Base-by-base conservation (phyloP, 169 alveolate species). In the Plasmodium knowlesi region DNA sequence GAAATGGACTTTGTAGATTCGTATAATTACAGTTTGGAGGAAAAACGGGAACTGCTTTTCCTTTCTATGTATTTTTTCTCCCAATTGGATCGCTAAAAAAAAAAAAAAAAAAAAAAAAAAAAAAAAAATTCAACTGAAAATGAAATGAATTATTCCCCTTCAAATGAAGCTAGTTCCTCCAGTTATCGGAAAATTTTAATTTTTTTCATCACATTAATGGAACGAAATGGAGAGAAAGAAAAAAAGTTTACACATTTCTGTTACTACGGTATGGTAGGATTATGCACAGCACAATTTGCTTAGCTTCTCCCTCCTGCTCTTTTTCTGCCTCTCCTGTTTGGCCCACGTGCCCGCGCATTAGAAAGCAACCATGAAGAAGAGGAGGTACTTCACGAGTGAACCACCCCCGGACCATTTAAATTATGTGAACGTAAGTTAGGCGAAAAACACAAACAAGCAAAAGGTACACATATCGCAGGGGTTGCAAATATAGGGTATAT, bases 361-460 rank as follows among this genome's bases (percentile, higher is more conserved):
- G 78, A 12, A 81, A 16, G 54, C 43, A 81, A 46, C 30, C 34
- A 43, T 81, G 70, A 54, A 34, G 67, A 54, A 54, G 79, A 85
- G 79, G 5, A 85, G 41, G 9, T 50, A 74, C 80, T 85, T 85
- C 84, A 61, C 57, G 16, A 74, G 43, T 43, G 93, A 85, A 76
- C 85, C 93, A 16, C 93, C 93, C 41, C 83, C 83, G 37, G 83
- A 39, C 28, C 25, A 8, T 73, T 73, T 85, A 85, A 85, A 72
- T 85, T 43, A 74, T n/a, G 37, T 73, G 50, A 54, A 61, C 14
- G 90, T 50, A 70, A 67, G 57, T 37, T 25, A 39, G 54, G 34
- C 41, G 50, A 28, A 76, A 76, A 25, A 0, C 5, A 1, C 5
- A 79, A 32, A 8, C 22, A 61, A 79, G 30, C 4, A 43, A 76